Evolutionary conservation across 108 stramenopile genomes (phyloP), one percentile per base, ranked within the genome.

Genomic region (Nitzschia sp.): DNA sequence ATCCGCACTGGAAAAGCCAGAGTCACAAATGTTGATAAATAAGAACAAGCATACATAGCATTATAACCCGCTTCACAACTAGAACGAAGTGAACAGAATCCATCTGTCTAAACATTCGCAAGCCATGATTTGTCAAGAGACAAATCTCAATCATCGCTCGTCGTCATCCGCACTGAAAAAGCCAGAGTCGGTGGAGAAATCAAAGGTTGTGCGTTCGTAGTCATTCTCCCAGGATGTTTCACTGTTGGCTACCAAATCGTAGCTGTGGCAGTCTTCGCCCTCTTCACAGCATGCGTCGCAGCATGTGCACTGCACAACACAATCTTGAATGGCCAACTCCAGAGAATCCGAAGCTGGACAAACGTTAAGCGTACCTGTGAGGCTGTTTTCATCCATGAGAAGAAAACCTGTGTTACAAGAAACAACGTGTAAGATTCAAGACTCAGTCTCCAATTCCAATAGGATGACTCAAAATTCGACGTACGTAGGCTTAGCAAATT

Each of bases 211-310:
- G 8, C 78, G 67, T 12, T 46, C 38, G 51, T 73, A 79, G n/a
- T 53, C 67, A 3, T 34, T 50, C 40, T 79, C 78, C 72, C 72
- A 79, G 34, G 58, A 41, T 7, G 72, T 63, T 65, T 79, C 72
- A 26, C 44, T 34, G 26, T 42, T 69, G 14, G 57, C 40, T 11
- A 73, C 51, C 51, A 29, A 20, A 24, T 55, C 44, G 53, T 72
- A 39, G 21, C 68, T 54, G 40, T 72, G 69, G 39, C 71, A 69
- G 29, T 37, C 40, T 39, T 56, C 34, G 7, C 51, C 48, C 10
- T 69, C 63, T 5, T 50, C 29, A 56, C 78, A 79, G 25, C 78
- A 79, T 7, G 53, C 41, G 10, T 21, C 51, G 25, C 71, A 71
- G 51, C 78, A 79, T 46, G 37, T 58, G 63, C 70, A 72, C 8